Evolutionary conservation across 352 stramenopile genomes (phyloP).

Genomic region (Paralagenidium karlingii): DNA sequence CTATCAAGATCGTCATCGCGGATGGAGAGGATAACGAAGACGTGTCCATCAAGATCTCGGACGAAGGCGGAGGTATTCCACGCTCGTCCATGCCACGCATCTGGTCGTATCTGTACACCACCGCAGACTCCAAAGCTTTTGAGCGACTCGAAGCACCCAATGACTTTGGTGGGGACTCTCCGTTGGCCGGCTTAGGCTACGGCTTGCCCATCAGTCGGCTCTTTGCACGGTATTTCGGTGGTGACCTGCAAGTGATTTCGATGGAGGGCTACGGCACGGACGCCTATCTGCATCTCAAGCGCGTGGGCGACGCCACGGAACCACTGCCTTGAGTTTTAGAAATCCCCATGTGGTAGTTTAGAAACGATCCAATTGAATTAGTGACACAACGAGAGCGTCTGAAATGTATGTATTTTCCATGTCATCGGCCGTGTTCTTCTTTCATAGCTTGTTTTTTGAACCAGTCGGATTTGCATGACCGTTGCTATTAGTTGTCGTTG

Average conservation of each 20-base stretch:
- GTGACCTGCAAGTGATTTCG: constrained; percentile 98
- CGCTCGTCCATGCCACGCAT: constrained; percentile 97
- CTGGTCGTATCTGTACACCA: constrained; percentile 99
- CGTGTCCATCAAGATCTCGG: constrained; percentile 99
- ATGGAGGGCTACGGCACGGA: constrained; percentile 99
- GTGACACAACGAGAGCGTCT: too few species aligned
- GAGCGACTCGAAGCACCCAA: constrained; percentile 81
- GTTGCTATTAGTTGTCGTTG: too few species aligned
- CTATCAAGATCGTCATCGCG: constrained; percentile 99
- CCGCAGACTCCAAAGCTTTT: constrained; percentile 90
- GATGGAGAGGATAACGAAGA: constrained; percentile 99
- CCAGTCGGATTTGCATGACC: background rate
- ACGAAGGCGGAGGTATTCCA: constrained; percentile 98
- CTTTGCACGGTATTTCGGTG: constrained; percentile 99
- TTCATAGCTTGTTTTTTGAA: background rate
- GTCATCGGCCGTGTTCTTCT: background rate
- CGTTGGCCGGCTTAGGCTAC: constrained; percentile 93
- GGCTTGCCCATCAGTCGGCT: constrained; percentile 91
- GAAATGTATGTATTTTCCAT: too few species aligned
- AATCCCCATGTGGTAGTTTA: background rate
- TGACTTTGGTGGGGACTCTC: constrained; percentile 80
- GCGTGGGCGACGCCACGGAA: constrained; percentile 84
- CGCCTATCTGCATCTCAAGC: constrained; percentile 90
- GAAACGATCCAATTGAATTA: too few species aligned
- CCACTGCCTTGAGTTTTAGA: constrained; percentile 46